Evolutionary conservation across 202 grass and related monocot genomes (phyloP), one percentile per base, ranked within the genome.

Genomic region (Carex arenaria): DNA sequence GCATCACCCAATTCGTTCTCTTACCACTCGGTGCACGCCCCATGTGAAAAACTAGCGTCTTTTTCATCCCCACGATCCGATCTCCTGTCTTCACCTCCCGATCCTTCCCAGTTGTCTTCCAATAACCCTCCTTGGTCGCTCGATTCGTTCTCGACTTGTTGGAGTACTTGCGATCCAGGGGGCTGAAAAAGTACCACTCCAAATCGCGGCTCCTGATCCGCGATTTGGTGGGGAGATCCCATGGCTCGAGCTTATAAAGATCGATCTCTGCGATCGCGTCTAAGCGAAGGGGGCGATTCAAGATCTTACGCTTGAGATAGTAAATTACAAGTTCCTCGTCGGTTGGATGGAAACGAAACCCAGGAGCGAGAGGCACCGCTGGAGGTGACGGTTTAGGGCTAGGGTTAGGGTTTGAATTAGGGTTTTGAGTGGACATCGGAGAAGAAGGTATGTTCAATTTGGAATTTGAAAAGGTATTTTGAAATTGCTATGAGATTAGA

Each of bases 91-190:
- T 59, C 3, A 98, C 92, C 86, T 91, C 87, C 15, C 95, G 89
- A 88, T 98, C 95, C 86, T 98, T 98, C 1, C 95, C 95, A 0
- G 95, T 98, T 59, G 95, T 98, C 89, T 98, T 98, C 95, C 95
- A 98, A 88, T 98, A 98, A 0, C 95, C 95, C 22, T 85, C 82
- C 31, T 88, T 88, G 8, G 95, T 98, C 65, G 95, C 89, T 31
- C 95, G 95, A 82, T 95, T 98, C 80, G 86, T 98, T 34, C 93
- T 80, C 0, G 90, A 92, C 20, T 89, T 91, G 2, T 87, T 94
- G 15, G 91, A 76, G 47, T 91, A 47, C 91, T 98, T 98, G 40
- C 95, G 95, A 87, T 95, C 95, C 77, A 98, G 86, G 4, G 78
- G 86, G 3, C 92, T 89, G 80, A 98, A 98, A 89, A 98, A 98